Base-by-base conservation (phyloP, 257 asterid genomes). In the Ilex asprella region DNA sequence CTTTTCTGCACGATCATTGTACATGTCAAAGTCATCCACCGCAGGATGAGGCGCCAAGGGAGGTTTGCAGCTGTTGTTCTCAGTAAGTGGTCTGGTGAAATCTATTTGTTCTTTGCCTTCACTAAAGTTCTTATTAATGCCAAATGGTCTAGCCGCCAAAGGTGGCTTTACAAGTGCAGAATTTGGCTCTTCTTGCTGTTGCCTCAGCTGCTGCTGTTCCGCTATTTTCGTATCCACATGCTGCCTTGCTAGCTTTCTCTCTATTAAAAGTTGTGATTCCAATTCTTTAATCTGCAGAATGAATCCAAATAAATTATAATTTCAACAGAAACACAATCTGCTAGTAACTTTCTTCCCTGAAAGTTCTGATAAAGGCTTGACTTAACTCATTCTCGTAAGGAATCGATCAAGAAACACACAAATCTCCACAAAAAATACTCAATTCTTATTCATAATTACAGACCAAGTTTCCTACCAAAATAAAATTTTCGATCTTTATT, bases 221-320 rank as follows among this genome's bases (percentile, higher is more conserved):
- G 89, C 93, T 39, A 86, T 85, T 77, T 73, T 92, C 21, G 86
- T 70, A 76, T 85, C 94, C 57, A 87, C 87, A 0, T 93, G 95
- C 66, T 87, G 96, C 69, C 95, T 73, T 62, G 90, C 99, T 21
- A 93, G 88, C 76, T 85, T 93, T 70, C 97, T 78, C 82, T 89
- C 99, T 29, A 89, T 84, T 70, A 87, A 52, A 59, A 93, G 83
- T 60, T 93, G 97, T 7, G 97, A 78, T 79, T 93, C 99, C 78
- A 93, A 31, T 76, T 93, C 99, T 78, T 87, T 93, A 72, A 93
- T 85, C 99, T 93, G 84, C 68, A 68, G 29, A 73, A 55, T 64
- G 61, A 4, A 39, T 14, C 27, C 11, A 55, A 1, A 56, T 57
- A 11, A 46, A 12, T 46, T 35, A 35, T 3, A 35, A 3, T 35